phyloP scores from a whole-genome alignment of 441 rosid species.

The Breynia disticha region DNA sequence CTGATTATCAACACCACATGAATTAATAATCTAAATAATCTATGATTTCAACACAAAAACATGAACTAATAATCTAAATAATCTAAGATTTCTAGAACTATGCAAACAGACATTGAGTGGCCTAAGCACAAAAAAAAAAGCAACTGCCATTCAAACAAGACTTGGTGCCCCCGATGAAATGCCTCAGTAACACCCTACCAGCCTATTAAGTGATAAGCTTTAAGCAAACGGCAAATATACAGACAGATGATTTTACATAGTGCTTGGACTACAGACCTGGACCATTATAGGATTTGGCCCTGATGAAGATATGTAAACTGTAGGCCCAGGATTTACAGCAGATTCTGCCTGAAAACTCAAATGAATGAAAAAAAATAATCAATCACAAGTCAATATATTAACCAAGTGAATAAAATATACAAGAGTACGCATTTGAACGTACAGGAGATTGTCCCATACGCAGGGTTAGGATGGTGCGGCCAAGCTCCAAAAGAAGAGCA shows the following conservation, averaged over 20 bases:
- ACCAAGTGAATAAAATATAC: background rate
- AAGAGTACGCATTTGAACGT: constrained; percentile 15
- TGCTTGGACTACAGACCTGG: constrained; percentile 58
- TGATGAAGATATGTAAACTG: constrained; percentile 63
- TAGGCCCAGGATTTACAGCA: constrained; percentile 87
- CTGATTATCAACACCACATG: background rate
- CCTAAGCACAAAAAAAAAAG: too few relatives aligned
- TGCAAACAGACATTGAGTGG: background rate
- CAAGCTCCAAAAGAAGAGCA: constrained; percentile 90
- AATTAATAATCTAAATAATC: background rate
- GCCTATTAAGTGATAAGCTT: too few relatives aligned
- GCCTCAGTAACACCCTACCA: too few relatives aligned
- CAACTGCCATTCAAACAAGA: too few relatives aligned
- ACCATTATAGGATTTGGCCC: constrained; percentile 80
- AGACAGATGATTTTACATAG: too few relatives aligned
- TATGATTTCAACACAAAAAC: background rate
- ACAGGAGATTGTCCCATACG: constrained; percentile 85
- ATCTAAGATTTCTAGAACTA: background rate
- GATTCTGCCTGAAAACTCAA: constrained; percentile 47
- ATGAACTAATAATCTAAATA: background rate
- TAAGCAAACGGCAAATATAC: too few relatives aligned
- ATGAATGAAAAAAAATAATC: constrained; percentile 5
- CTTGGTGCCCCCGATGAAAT: too few relatives aligned
- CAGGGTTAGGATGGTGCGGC: constrained; percentile 73
- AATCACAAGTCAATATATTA: background rate